Evolutionary conservation across 176 grass and related monocot genomes (phyloP), one percentile per base, ranked within the genome.

Genomic region (Oryza brachyantha): DNA sequence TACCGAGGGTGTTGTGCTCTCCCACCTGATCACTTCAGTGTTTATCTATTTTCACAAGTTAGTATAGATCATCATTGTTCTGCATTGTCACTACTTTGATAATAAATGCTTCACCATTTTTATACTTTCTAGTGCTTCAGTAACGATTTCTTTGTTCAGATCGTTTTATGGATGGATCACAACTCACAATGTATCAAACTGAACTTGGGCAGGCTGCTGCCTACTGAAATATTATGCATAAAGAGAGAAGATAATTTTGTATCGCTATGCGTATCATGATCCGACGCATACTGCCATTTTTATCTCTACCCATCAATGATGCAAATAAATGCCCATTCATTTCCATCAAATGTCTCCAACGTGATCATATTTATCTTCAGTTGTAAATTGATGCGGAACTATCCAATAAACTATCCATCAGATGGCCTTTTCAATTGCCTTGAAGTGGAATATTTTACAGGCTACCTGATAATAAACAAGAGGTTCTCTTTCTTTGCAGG

Each of bases 401-500:
- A 64, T 45, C 60, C 27, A 45, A 28, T 78, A n/a, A 36, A 21
- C n/a, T n/a, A n/a, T n/a, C n/a, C n/a, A n/a, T n/a, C n/a, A 37
- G 59, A 83, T 13, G 24, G 4, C 22, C 46, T 50, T 77, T 73
- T 72, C 21, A 77, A 17, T 82, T 45, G 59, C 59, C 77, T 77
- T 61, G 26, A 36, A 75, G 19, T 28, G 9, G 48, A 52, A 22
- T 75, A 75, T 78, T 21, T 21, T 50, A 50, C 46, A 73, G 78
- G 45, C 39, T 69, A 35, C 8, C 62, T 10, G 17, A 7, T 13
- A 36, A 66, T 69, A 66, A 71, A 68, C 38, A 74, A 76, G 52
- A 68, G 36, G 19, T 82, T 88, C 79, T 43, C n/a, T 78, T n/a
- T 90, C 29, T 68, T 82, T 88, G 88, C 88, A 90, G 91, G 88